Conservation (phyloP, 345 rosid genomes). For the Acer negundo region DNA sequence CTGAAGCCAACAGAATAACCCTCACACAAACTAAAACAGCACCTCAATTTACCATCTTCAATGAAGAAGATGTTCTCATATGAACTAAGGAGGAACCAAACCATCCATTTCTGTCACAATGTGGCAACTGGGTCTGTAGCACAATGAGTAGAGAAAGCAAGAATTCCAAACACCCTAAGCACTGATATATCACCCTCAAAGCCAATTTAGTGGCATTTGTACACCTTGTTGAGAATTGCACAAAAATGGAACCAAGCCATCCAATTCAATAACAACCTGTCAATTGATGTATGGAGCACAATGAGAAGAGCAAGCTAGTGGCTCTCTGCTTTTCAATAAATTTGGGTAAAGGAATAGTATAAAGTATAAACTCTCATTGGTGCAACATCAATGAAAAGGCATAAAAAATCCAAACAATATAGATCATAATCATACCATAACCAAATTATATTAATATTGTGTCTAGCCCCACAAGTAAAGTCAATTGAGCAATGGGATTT, state of each 20-base stretch:
- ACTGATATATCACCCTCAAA: background rate
- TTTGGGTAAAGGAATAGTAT: background rate
- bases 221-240: conserved; percentile 24
- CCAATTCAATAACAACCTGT: conserved; percentile 36
- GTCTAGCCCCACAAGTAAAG: background rate
- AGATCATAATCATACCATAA: background rate
- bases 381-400: background rate
- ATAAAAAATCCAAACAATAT: background rate
- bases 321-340: conserved; percentile 54
- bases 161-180: background rate
- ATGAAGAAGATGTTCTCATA: background rate
- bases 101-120: conserved; percentile 33
- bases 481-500: background rate
- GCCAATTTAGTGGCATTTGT: conserved; percentile 18
- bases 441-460: background rate
- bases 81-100: conserved; percentile 23
- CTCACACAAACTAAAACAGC: background rate
- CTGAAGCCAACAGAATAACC: background rate
- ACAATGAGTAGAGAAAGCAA: conserved; percentile 5
- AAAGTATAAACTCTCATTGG: background rate
- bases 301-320: conserved; percentile 69
- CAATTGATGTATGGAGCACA: conserved; percentile 55
- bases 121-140: conserved; percentile 51
- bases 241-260: conserved; percentile 35
- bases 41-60: too few relatives aligned